Base-by-base conservation (phyloP, 106 monocot genomes). In the Xerophyta viscosa region DNA sequence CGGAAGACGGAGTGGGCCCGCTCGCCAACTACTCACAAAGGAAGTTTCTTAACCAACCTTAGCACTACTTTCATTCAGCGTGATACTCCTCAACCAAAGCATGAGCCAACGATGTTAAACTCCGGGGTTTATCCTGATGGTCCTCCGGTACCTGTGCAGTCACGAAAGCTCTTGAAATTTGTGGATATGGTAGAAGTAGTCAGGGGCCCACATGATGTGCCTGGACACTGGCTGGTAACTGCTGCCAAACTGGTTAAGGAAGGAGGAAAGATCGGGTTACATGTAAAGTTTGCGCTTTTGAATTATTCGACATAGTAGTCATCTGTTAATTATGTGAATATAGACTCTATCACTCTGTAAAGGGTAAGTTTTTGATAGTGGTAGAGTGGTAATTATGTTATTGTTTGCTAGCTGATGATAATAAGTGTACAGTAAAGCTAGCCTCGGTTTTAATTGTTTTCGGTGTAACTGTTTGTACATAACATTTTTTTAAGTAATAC, bases 191-290 rank as follows among this genome's bases (percentile, higher is more conserved):
- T 55, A 1, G 94, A 84, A 61, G 75, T 88, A 15, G 78, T 81
- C 23, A 68, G 81, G 3, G 88, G 94, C 0, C 78, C 94, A 0
- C 84, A 94, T n/a, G 75, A 94, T 39, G 65, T 70, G n/a, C 94
- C 94, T 0, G 94, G 94, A 2, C 88, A 88, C 63, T 94, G 94
- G 94, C 50, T 94, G 50, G 94, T 94, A 11, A 84, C 63, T 2
- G 88, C 75, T 6, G 94, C 88, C 1, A 88, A 70, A 69, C 70
- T 94, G 29, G 81, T 78, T 12, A 94, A 81, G 41, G 94, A 94
- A 31, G 72, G 73, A 5, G 73, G 78, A 15, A 94, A 88, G 67
- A 76, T 94, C 26, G 81, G 78, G 3, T 65, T 94, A 33, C 80
- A 78, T 24, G 88, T 78, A 25, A 84, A 94, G 26, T 94, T 84